Evolutionary conservation across 768 basidiomycete genomes (phyloP).

Genomic region (Phallus indusiatus): DNA sequence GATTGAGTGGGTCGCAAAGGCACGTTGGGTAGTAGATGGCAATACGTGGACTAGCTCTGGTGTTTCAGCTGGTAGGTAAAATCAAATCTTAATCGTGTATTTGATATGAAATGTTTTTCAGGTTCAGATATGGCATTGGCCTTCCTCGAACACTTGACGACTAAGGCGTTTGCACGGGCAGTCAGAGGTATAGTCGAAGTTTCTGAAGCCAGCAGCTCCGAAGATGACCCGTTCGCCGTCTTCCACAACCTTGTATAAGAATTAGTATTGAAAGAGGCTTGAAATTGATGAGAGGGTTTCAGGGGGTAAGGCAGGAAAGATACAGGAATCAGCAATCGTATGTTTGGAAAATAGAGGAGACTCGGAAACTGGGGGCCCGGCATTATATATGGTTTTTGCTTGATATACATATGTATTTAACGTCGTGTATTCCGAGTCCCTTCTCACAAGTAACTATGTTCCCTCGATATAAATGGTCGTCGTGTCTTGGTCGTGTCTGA

Average conservation of each 20-base stretch:
- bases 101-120: neutral
- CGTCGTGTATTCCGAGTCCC: too few relatives aligned
- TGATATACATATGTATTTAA: too few relatives aligned
- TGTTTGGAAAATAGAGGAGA: too few relatives aligned
- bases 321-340: too few relatives aligned
- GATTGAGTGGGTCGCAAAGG: slow-evolving; percentile 7
- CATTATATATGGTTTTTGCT: too few relatives aligned
- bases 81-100: neutral
- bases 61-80: slow-evolving; percentile 1
- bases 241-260: slow-evolving; percentile 7
- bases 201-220: slow-evolving; percentile 9
- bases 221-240: slow-evolving; percentile 23
- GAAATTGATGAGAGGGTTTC: too few relatives aligned
- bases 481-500: too few relatives aligned
- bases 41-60: slow-evolving; percentile 6
- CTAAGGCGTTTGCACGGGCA: slow-evolving; percentile 7
- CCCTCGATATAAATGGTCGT: too few relatives aligned
- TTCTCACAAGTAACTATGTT: too few relatives aligned
- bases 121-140: slow-evolving; percentile 6
- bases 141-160: slow-evolving; percentile 1
- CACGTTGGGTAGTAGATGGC: slow-evolving; percentile 10
- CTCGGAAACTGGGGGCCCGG: too few relatives aligned
- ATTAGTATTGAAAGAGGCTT: neutral
- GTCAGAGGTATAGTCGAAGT: slow-evolving; percentile 17
- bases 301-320: too few relatives aligned